Base-by-base conservation (phyloP, 805 yeast species). In the Wilhelminamyces savonicus region DNA sequence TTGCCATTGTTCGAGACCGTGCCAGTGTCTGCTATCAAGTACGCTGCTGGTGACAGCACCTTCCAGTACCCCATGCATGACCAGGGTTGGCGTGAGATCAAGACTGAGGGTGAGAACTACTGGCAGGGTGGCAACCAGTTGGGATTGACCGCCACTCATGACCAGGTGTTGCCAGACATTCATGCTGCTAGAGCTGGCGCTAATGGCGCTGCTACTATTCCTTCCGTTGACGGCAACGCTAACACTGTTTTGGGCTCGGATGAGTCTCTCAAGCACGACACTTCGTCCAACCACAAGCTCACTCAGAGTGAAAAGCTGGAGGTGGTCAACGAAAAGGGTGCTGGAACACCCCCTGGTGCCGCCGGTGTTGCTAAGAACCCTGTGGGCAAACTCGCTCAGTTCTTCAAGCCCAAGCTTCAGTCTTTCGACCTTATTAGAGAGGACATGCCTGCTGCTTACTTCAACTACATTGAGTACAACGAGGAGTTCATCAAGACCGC, bases 1-100 rank as follows among this genome's bases (percentile, higher is more conserved):
- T 67, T 75, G 28, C 79, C 85, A 20, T 52, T 82, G 35, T 60
- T 76, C 31, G 86, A 82, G 30, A 57, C 69, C 24, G 85, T 83
- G 30, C 94, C 92, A 37, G 50, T 82, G 29, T 74, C 81, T 28
- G 86, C 76, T 5, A 56, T 74, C 36, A 63, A 59, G 39, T 66
- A 64, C 37, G 68, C 69, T 23, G 55, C 66, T 30, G 69, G 66
- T 28, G 71, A 68, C 37, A 23, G 50, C 10, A 59, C 62, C 5
- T 56, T 49, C 36, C 44, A 43, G n/a, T 82, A 82, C 48, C 85
- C 87, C 43, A 56, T 54, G 52, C 54, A 62, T 16, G 90, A 82
- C 49, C 79, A 76, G 45, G 92, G 92, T 23, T 50, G 44, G 37
- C 57, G 63, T 30, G 85, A 82, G 53, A 66, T 77, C 28, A 65